Evolutionary conservation across 768 basidiomycete species (phyloP).

Genomic region (Phylloporus arenicola): DNA sequence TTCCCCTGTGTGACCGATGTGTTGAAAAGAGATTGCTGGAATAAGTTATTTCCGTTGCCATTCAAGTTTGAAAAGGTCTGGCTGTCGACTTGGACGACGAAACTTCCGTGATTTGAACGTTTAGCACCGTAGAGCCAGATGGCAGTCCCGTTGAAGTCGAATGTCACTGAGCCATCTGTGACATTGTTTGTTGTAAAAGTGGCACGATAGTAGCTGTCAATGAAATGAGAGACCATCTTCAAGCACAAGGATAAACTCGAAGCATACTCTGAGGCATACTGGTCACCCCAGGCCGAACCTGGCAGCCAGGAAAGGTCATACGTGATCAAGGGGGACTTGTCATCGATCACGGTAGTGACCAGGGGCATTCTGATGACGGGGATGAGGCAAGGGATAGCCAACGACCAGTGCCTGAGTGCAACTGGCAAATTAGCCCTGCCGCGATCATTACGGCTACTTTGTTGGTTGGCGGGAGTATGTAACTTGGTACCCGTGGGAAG

Average conservation of each 20-base stretch:
- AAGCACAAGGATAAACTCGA: neutral
- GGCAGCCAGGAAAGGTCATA: constrained; percentile 24
- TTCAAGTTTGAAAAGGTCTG: constrained; percentile 21
- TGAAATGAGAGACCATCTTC: neutral
- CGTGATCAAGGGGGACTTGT: constrained; percentile 30
- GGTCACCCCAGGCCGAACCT: constrained; percentile 13
- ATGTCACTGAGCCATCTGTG: constrained; percentile 30
- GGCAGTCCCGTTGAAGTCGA: constrained; percentile 46
- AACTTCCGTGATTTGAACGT: constrained; percentile 43
- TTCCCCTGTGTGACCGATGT: constrained; percentile 27
- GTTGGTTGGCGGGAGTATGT: neutral
- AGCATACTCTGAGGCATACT: constrained; percentile 15
- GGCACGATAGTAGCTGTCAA: constrained; percentile 33
- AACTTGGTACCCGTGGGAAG: constrained; percentile 14
- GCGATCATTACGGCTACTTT: neutral
- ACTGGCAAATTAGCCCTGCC: too few relatives aligned
- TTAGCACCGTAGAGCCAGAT: constrained; percentile 49
- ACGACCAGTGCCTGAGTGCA: neutral
- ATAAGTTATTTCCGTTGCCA: constrained; percentile 28
- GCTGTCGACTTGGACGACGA: constrained; percentile 39
- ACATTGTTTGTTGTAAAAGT: constrained; percentile 38
- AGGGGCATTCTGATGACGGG: constrained; percentile 16
- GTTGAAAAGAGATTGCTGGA: constrained; percentile 41
- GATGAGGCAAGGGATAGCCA: neutral
- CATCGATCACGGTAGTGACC: constrained; percentile 24